phyloP scores from a whole-genome alignment of 1,284 basidiomycete species.

The Trichosporon sp. region DNA sequence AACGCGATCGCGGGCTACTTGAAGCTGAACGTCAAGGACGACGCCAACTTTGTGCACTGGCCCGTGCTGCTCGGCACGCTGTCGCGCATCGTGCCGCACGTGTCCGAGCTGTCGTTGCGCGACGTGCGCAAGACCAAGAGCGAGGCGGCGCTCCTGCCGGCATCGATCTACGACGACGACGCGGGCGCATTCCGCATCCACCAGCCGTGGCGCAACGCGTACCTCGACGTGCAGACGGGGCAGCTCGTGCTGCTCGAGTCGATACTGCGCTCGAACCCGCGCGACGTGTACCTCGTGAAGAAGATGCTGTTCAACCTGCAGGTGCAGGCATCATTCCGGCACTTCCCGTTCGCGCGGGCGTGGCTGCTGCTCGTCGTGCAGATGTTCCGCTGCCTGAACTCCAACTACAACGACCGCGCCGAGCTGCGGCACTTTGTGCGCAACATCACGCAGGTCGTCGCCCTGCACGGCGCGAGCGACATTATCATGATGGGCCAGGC shows the following conservation, averaged over 20 bases:
- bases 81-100: slow-evolving; percentile 59
- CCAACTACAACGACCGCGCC: slow-evolving; percentile 67
- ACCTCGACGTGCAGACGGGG: slow-evolving; percentile 63
- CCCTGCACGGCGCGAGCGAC: slow-evolving; percentile 64
- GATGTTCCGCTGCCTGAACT: slow-evolving; percentile 67
- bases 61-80: slow-evolving; percentile 59
- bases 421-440: slow-evolving; percentile 66
- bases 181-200: slow-evolving; percentile 50
- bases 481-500: slow-evolving; percentile 63
- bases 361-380: slow-evolving; percentile 66
- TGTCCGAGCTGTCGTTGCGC: slow-evolving; percentile 66
- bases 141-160: slow-evolving; percentile 64
- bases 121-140: slow-evolving; percentile 70
- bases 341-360: slow-evolving; percentile 58
- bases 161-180: slow-evolving; percentile 53
- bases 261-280: slow-evolving; percentile 63
- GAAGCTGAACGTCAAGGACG: slow-evolving; percentile 56
- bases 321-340: slow-evolving; percentile 30
- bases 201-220: slow-evolving; percentile 51
- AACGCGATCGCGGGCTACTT: slow-evolving; percentile 68
- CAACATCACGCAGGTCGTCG: slow-evolving; percentile 63
- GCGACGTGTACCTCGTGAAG: slow-evolving; percentile 66
- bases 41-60: slow-evolving; percentile 55
- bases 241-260: slow-evolving; percentile 66
- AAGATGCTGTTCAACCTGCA: slow-evolving; percentile 63